Evolutionary conservation across 352 stramenopile species (phyloP), one percentile per base, ranked within the genome.

Genomic region (Phytophthora citricola): DNA sequence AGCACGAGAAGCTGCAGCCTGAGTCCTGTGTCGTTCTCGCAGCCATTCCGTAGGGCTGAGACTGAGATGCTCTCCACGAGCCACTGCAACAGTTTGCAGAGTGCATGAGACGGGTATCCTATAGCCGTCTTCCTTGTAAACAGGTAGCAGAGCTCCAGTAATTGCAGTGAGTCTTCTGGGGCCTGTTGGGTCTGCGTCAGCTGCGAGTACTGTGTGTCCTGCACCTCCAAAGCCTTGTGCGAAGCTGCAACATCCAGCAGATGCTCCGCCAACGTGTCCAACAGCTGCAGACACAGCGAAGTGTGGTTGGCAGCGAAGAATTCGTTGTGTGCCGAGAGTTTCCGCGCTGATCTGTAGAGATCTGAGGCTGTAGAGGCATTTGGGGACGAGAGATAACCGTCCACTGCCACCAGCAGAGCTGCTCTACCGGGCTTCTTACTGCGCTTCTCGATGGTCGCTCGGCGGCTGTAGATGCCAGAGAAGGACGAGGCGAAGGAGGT

Each of bases 1-100:
- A 93, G 45, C 34, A 87, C 75, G 32, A 93, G 55, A 45, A 95
- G 78, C 58, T 92, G 75, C 49, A 93, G 31, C 60, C 91, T 89
- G 38, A 94, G 74, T 7, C 47, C 69, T 36, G 58, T 78, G 43
- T 90, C 81, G 29, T 71, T 71, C 24, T 85, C 81, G 45, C 68
- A 81, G 22, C 66, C 66, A 43, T 73, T 74, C 2, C 72, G 66
- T n/a, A 88, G 38, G n/a, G 71, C 75, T 34, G 73, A 69, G n/a
- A 67, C 50, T 0, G 83, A 64, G 31, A 94, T 64, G 36, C 57
- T 79, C 3, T 76, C 56, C 9, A 85, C 66, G 15, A 93, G 81
- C 81, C 78, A 89, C 38, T 90, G 81, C 17, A 94, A 22, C 34
- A 92, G 56, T 62, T 90, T 90, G 31, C 79, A 83, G 12, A 92